Percentiles rank a stretch among this genome's conserved stretches.
Evolutionary conservation across 306 rosid species (phyloP).

Genomic region (Cucumis hystrix): DNA sequence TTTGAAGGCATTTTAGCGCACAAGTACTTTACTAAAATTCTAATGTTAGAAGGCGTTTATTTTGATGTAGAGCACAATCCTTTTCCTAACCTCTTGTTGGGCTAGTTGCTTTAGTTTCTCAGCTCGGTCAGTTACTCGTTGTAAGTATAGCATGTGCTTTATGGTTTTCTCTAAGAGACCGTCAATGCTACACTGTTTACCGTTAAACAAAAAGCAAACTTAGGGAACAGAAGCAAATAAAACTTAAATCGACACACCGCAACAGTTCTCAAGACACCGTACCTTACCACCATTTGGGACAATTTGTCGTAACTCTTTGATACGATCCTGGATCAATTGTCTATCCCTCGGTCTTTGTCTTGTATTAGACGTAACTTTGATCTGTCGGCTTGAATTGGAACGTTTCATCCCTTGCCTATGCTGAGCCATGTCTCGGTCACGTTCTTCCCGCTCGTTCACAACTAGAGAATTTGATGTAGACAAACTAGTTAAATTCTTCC

Average conservation of each 20-base stretch:
- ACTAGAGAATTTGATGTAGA: constrained; percentile 26
- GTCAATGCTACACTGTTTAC: constrained; percentile 81
- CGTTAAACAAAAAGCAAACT: not conserved
- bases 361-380: constrained; percentile 19
- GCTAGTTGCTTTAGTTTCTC: constrained; percentile 41
- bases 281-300: constrained; percentile 81
- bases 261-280: not conserved
- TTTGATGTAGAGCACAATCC: not conserved
- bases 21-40: not conserved
- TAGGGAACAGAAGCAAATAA: not conserved
- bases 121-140: constrained; percentile 47
- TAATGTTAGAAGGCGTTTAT: not conserved
- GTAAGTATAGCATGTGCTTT: constrained; percentile 65
- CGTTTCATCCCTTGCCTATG: constrained; percentile 23
- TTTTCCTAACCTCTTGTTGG: constrained; percentile 27
- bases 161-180: constrained; percentile 69
- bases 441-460: constrained; percentile 16
- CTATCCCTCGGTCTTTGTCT: constrained; percentile 81
- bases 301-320: constrained; percentile 82
- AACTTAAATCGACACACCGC: not conserved
- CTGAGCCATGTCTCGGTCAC: constrained; percentile 6
- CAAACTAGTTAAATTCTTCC: constrained; percentile 12
- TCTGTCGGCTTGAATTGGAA: constrained; percentile 21
- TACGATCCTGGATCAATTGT: constrained; percentile 81
- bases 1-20: not conserved